These are phyloP conservation scores for Pelargonium cotyledonis DNA, from an alignment of 441 rosid genomes.

Conservation along the genomic window DNA sequence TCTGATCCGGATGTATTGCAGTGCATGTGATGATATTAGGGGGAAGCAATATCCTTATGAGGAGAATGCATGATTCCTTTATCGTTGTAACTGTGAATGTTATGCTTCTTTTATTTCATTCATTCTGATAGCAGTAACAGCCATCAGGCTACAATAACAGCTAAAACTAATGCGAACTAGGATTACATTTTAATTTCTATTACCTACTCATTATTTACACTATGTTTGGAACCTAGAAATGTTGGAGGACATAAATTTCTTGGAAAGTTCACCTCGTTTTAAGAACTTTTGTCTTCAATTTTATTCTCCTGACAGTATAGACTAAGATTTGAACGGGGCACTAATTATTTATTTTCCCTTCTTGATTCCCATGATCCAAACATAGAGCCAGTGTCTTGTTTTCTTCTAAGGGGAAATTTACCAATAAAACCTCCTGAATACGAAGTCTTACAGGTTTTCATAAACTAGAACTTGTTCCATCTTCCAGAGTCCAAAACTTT, in stretches of 20 bases:
- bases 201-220: not conserved
- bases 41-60: not conserved
- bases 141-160: not conserved
- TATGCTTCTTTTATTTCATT: not conserved
- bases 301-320: not conserved
- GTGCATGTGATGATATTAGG: not conserved
- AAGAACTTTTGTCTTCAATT: constrained; percentile 4
- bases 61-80: constrained; percentile 2
- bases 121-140: not conserved
- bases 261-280: not conserved
- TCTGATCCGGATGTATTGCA: not conserved
- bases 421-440: not conserved
- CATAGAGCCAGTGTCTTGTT: not conserved
- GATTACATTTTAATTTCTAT: not conserved
- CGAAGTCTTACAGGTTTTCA: not conserved
- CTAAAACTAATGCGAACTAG: not conserved
- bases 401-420: not conserved
- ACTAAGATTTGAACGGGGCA: not conserved
- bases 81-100: not conserved
- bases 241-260: not conserved
- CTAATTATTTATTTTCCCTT: not conserved
- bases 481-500: constrained; percentile 6
- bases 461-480: not conserved
- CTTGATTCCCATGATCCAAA: no score
- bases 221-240: not conserved